Evolutionary conservation across 148 eudicot genomes (phyloP).

Genomic region (Chenopodium quinoa): DNA sequence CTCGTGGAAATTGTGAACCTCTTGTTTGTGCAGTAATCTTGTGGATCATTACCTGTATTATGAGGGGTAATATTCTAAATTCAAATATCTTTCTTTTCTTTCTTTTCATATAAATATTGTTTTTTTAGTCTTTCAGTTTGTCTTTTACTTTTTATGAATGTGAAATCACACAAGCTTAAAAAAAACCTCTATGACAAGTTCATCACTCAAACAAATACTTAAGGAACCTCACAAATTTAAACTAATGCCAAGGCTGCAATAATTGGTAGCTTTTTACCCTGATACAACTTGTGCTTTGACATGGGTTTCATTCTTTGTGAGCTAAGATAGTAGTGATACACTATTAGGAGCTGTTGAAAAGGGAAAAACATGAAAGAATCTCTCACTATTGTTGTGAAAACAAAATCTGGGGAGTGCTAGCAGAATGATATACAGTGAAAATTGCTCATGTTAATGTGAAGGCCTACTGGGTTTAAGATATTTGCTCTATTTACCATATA

Average conservation of each 20-base stretch:
- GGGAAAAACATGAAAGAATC: not conserved
- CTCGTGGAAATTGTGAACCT: slow-evolving; percentile 99
- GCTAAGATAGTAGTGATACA: not conserved
- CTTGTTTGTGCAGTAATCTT: slow-evolving; percentile 81
- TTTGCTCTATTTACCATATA: not conserved
- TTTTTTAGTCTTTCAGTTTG: not conserved
- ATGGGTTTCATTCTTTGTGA: not conserved
- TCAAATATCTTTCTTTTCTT: not conserved
- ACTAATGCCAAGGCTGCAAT: not conserved
- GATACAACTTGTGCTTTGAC: not conserved
- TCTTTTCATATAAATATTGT: not conserved
- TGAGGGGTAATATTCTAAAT: slow-evolving; percentile 54
- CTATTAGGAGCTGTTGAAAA: not conserved
- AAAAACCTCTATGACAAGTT: not conserved
- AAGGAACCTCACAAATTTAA: not conserved
- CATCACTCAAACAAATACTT: not conserved
- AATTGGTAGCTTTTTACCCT: not conserved
- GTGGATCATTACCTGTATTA: slow-evolving; percentile 86
- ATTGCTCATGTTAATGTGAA: not conserved
- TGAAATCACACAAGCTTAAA: not conserved
- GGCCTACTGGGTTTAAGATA: not conserved
- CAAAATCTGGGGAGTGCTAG: not conserved
- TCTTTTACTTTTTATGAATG: not conserved
- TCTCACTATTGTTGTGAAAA: too few species aligned
- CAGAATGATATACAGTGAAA: not conserved